Percentiles rank a stretch among this genome's conserved stretches.
Evolutionary conservation across 768 basidiomycete genomes (phyloP).

Genomic region (Naematelia encephala): DNA sequence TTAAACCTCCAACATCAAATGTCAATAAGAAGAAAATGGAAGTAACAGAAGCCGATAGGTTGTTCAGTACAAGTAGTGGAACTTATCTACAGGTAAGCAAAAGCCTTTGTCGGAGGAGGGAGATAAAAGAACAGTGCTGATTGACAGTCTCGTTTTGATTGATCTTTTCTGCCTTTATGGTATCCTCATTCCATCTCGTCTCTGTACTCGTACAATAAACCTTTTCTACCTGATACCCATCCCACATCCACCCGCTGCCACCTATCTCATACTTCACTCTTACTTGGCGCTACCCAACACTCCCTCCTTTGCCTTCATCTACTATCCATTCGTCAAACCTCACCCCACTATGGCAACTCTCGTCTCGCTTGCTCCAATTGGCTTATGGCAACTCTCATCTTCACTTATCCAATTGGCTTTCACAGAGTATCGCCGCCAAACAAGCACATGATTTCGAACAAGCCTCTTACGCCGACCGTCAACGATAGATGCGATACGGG

Average conservation of each 20-base stretch:
- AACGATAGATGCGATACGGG: no score
- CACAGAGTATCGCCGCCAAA: constrained; percentile 29
- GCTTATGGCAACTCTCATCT: not conserved
- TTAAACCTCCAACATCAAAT: constrained; percentile 44
- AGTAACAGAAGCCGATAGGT: constrained; percentile 45
- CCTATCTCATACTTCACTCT: not conserved
- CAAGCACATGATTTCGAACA: constrained; percentile 17
- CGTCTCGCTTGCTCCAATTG: no score
- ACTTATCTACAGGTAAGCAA: constrained; percentile 43
- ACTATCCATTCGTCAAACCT: no score
- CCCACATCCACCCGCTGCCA: not conserved
- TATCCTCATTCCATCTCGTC: not conserved
- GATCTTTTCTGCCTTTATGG: not conserved
- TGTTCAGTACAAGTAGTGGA: constrained; percentile 51
- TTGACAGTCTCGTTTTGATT: constrained; percentile 6
- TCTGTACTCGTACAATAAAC: not conserved
- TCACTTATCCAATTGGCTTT: not conserved
- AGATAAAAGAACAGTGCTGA: not conserved
- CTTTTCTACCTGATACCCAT: not conserved
- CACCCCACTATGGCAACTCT: no score
- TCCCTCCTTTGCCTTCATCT: not conserved
- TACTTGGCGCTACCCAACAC: not conserved
- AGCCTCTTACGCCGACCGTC: constrained; percentile 10
- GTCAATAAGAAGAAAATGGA: constrained; percentile 38
- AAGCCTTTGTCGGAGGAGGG: no score